Base-by-base conservation (phyloP, 2,329 filamentous ascomycete species). In the Xylariaceae sp. region DNA sequence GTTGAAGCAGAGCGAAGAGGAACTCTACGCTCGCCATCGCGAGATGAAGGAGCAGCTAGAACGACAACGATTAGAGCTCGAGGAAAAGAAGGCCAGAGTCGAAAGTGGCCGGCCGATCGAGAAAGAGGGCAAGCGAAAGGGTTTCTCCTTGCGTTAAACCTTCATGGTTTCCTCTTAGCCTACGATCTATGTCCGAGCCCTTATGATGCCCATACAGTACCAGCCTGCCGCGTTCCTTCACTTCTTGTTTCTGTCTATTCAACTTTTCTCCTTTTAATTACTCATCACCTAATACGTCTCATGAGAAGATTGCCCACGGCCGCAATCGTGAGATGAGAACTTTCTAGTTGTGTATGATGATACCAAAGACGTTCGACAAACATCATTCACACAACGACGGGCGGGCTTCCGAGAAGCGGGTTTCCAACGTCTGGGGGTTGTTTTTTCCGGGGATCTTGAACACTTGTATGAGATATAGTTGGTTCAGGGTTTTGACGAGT, bases 11-110 rank as follows among this genome's bases (percentile, higher is more conserved):
- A 96, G 92, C 83, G 95, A 99, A 78, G 95, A 99, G 77, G 95
- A 99, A 83, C 82, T 99, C 56, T 98, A 98, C 73, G 93, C 95
- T 65, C 89, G 95, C 69, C 95, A 99, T 82, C 89, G 93, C 74
- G 95, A 99, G 82, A 99, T 99, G 95, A 99, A 98, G 85, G 95
- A 99, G 74, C 93, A 98, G 77, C 86, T 99, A 70, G 95, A 99
- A 72, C 88, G 93, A 74, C 93, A 98, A 82, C 89, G 93, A 75
- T 78, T 86, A 75, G 95, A 99, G 77, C 86, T 99, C 73, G 95
- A 99, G 76, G 95, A 99, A 81, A 99, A 98, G 90, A 99, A 99
- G 83, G 77, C 85, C 65, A 89, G 95, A 70, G 83, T 99, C 80
- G 95, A 99, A 79, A 96, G 89, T 74, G 95, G 95, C 72, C 86